Base-by-base conservation (phyloP, 352 stramenopile species). In the Elongisporangium undulatum region DNA sequence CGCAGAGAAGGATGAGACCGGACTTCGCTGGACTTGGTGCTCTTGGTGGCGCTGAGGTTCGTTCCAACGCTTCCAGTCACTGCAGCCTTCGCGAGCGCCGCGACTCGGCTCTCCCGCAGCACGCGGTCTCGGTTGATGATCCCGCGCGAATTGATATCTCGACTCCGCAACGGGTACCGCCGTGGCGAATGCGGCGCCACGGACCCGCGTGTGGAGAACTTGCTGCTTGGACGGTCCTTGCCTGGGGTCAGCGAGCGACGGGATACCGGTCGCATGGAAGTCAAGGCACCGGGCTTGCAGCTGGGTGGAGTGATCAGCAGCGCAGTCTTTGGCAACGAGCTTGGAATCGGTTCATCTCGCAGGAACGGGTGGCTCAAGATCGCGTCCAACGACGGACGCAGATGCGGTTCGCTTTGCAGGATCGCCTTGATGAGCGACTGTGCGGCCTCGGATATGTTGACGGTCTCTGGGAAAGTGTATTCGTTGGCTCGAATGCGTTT, bases 401-500 rank as follows among this genome's bases (percentile, higher is more conserved):
- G 61, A 9, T 75, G 71, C 12, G 87, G 89, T 24, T 96, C 87
- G 24, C 82, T 75, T 3, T 79, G 71, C 63, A 96, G 58, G 19
- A 96, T 94, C 20, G 66, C 75, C 1, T 75, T 75, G n/a, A 96
- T 75, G 9, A 97, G 67, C 16, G 71, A 83, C 59, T 93, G 82
- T 4, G 89, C 85, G 7, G 67, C 77, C 7, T 80, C 62, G 1
- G 92, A 98, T 8, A 99, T 75, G 6, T 88, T 69, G 3, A 96
- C 71, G 53, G 94, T 66, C 7, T 87, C 75, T 0, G 97, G 97
- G 58, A 99, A 99, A 19, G 82, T 82, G 69, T 98, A 99, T 53
- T 98, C 80, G 67, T 98, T 98, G 7, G 85, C 85, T 26, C 98
- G 78, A 58, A 99, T 99, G 49, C 96, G 87, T 39, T 98, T 97